Evolutionary conservation across 352 stramenopile species (phyloP), one percentile per base, ranked within the genome.

Genomic region (Globisporangium cylindrosporum): DNA sequence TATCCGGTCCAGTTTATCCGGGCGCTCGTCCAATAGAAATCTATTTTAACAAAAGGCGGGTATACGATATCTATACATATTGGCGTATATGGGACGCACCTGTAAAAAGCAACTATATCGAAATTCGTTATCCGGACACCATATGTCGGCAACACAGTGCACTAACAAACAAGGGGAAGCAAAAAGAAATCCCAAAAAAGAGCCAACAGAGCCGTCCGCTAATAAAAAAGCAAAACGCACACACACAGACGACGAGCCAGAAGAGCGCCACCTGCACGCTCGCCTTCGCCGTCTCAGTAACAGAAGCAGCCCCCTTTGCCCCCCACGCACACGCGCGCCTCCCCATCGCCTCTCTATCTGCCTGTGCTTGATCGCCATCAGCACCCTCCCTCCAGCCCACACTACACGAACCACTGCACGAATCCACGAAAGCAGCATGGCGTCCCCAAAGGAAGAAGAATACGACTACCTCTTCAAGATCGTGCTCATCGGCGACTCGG

Each of bases 401-500:
- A 29, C 54, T 41, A 22, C 4, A 22, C 0, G 4, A 34, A 22
- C 29, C 29, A 29, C 27, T 29, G n/a, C 7, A 34, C 46, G 1
- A 27, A 46, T 14, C 38, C 5, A 12, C 27, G 2, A 38, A 60
- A 29, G 8, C 24, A 54, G 27, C 48, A 95, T 95, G 88, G 88
- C 86, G 64, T 94, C 87, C 41, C 83, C 88, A 34, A 92, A 90
- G 69, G 88, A 96, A 74, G 88, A 96, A 64, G 87, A 94, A 71
- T 96, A 96, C 73, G 88, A 96, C 76, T 96, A 96, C 68, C 82
- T 96, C 62, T 96, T 96, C 74, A 96, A 96, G 79, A 96, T 99
- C 76, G 95, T 98, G 53, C 80, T 98, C 64, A 99, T 98, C 78
- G 91, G 97, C n/a, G 96, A 99, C 81, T 98, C 94, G 53, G 92